Percentiles rank a stretch among this genome's conserved stretches.
phyloP scores from a whole-genome alignment of 768 basidiomycete genomes.

The Lepiota subincarnata region DNA sequence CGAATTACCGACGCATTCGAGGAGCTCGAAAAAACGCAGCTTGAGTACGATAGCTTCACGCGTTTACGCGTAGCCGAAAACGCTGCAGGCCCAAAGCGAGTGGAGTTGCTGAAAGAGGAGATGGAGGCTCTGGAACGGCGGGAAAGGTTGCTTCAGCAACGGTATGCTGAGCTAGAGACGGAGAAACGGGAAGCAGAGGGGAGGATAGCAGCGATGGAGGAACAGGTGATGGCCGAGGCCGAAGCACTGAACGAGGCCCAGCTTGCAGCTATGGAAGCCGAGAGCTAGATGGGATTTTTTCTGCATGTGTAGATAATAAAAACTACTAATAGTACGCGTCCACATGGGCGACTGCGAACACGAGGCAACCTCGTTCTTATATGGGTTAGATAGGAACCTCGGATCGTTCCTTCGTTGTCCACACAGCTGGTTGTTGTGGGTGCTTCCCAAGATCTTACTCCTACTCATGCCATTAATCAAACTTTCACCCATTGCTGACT shows the following conservation, averaged over 20 bases:
- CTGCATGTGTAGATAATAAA: conserved; percentile 1
- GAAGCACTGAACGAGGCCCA: conserved; percentile 78
- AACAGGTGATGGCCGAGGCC: conserved; percentile 81
- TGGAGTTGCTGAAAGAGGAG: conserved; percentile 80
- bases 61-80: conserved; percentile 69
- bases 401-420: not conserved
- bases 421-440: not conserved
- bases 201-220: conserved; percentile 67
- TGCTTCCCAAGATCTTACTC: conserved; percentile 9
- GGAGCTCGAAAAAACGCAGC: conserved; percentile 58
- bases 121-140: conserved; percentile 75
- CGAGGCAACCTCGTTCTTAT: conserved; percentile 11
- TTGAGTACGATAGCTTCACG: conserved; percentile 79
- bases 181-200: conserved; percentile 60
- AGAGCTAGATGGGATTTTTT: conserved; percentile 4
- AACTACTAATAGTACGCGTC: conserved; percentile 6
- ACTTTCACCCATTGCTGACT: not conserved
- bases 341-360: not conserved
- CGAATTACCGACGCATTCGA: conserved; percentile 65
- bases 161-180: conserved; percentile 78
- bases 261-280: conserved; percentile 57
- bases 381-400: not conserved
- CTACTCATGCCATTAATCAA: conserved; percentile 12
- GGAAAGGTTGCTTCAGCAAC: conserved; percentile 74
- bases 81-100: conserved; percentile 71